Base-by-base conservation (phyloP, 163 green algal genomes). In the Chlamydomonas reinhardtii region DNA sequence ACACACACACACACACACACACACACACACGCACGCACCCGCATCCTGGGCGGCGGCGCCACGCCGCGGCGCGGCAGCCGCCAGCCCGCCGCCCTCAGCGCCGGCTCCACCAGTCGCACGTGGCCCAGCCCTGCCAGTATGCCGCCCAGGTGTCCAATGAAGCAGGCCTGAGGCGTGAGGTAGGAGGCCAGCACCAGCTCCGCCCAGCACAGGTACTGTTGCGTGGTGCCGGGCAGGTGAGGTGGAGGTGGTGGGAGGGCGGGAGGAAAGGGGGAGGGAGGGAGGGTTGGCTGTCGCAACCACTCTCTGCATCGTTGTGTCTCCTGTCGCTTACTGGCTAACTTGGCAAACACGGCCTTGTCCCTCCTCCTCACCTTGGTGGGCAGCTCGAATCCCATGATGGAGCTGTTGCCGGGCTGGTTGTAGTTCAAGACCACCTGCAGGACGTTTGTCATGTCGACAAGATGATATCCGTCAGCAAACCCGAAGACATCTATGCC, bases 121-220 rank as follows among this genome's bases (percentile, higher is more conserved):
- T 97, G 91, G 64, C 95, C 69, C 64, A 96, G 75, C 0, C 95
- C 95, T 3, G 95, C 95, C 54, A 96, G 77, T 34, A 98, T 97
- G 37, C 95, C 95, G 11, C 68, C 83, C 31, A 97, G 86, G 90
- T 98, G 95, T 24, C 95, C 95, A 1, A 94, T 32, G 74, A 98
- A 97, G 39, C 90, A 96, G 32, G 91, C 89, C 0, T 83, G 70
- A 0, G 95, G 95, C 22, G 92, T 92, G 43, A 97, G 34, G 32
- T 94, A 73, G 73, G 94, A 93, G 3, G 92, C 87, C n/a, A 94
- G 77, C 16, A 97, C 6, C 73, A 97, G 93, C 90, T 98, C 76
- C 11, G 66, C 92, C 94, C 93, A 98, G 32, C 76, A 89, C 24
- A 93, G 32, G 79, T 91, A 86, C 83, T 89, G 78, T 35, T 32